Conservation (phyloP, 805 yeast species). For the Hermanozyma aechmeae region DNA sequence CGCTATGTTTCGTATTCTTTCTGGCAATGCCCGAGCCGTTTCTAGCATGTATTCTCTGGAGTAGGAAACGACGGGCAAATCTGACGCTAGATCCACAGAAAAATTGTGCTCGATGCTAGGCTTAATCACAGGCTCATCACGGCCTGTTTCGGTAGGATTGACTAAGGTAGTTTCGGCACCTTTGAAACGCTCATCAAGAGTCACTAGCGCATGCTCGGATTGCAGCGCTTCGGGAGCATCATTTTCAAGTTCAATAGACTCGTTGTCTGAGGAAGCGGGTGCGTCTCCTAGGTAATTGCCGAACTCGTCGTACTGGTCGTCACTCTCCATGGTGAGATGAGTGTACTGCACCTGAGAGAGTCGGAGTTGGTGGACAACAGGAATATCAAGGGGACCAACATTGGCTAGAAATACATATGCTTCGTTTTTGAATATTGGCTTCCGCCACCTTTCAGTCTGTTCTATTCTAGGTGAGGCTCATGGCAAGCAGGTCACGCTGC, state of each 20-base stretch:
- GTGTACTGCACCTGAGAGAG: too few species aligned
- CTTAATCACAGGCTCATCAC: conserved; percentile 54
- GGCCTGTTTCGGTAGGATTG: conserved; percentile 8
- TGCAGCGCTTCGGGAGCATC: conserved; percentile 18
- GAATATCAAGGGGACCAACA: too few species aligned
- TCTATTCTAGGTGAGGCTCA: too few species aligned
- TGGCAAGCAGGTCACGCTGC: too few species aligned
- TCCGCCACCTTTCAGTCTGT: too few species aligned
- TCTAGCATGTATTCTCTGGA: conserved; percentile 54
- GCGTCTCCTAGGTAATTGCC: conserved; percentile 55
- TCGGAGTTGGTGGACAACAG: too few species aligned
- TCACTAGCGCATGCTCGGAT: conserved; percentile 6
- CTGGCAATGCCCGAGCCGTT: conserved; percentile 40
- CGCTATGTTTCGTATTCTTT: conserved; percentile 63
- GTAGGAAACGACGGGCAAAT: conserved; percentile 51
- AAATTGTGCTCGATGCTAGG: conserved; percentile 36
- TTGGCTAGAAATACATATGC: too few species aligned
- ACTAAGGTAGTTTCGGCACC: conserved; percentile 8
- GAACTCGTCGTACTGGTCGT: conserved; percentile 70
- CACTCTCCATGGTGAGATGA: conserved; percentile 40
- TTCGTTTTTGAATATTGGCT: too few species aligned
- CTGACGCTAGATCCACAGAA: conserved; percentile 28
- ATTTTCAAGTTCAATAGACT: conserved; percentile 13
- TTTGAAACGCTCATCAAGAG: conserved; percentile 1
- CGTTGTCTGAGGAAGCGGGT: conserved; percentile 38